phyloP scores from a whole-genome alignment of 768 basidiomycete genomes.

The Pleurotus salmoneostramineus region DNA sequence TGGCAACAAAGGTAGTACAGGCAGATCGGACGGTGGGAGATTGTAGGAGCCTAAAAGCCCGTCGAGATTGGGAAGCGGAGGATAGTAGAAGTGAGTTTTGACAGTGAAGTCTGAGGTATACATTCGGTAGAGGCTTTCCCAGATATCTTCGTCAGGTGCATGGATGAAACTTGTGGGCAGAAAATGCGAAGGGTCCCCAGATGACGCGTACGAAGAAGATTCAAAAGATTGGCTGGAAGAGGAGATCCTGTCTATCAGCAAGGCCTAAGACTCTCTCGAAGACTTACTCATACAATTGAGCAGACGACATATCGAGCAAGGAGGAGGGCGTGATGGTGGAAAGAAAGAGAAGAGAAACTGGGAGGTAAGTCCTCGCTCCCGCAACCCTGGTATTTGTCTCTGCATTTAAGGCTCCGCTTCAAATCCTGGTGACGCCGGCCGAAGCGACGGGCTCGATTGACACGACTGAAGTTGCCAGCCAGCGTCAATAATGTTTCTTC shows the following conservation, averaged over 20 bases:
- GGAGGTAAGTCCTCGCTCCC: not conserved
- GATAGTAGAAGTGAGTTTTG: conserved; percentile 5
- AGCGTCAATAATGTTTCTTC: conserved; percentile 20
- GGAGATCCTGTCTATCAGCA: not conserved
- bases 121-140: not conserved
- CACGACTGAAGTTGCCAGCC: not conserved
- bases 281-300: conserved; percentile 3
- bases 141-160: conserved; percentile 2
- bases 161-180: not conserved
- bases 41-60: too few species aligned
- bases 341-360: not conserved
- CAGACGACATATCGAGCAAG: conserved; percentile 2
- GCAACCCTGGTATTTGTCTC: conserved; percentile 2
- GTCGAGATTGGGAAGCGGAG: not conserved
- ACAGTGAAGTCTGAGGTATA: not conserved
- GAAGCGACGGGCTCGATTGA: not conserved
- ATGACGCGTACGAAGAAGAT: conserved; percentile 2
- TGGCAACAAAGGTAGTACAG: too few species aligned
- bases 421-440: not conserved
- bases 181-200: conserved; percentile 1
- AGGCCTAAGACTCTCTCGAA: not conserved
- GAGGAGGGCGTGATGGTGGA: not conserved
- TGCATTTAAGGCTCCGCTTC: not conserved
- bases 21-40: too few species aligned
- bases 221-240: conserved; percentile 4